Conservation (phyloP, 805 yeast species). For the Yarrowia deformans region DNA sequence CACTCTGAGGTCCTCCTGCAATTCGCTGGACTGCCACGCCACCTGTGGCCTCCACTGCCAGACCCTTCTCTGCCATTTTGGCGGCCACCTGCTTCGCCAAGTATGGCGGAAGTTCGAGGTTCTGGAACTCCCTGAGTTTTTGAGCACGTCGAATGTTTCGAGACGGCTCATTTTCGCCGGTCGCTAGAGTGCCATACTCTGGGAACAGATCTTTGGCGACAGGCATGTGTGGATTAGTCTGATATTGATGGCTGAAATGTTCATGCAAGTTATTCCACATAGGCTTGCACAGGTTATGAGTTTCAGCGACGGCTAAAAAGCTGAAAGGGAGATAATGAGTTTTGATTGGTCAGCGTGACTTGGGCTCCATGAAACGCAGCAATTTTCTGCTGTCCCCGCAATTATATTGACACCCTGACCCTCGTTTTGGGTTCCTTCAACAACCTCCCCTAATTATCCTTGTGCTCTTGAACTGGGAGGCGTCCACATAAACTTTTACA, state of each 20-base stretch:
- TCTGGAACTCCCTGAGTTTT: conserved; percentile 32
- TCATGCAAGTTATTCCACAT: conserved; percentile 15
- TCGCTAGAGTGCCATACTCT: conserved; percentile 29
- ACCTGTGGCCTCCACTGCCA: conserved; percentile 32
- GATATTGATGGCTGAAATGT: conserved; percentile 10
- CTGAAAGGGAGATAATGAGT: neutral
- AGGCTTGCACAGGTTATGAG: conserved; percentile 23
- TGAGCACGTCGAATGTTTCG: conserved; percentile 26
- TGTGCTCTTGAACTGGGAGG: conserved; percentile 39
- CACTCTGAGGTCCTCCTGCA: conserved; percentile 17
- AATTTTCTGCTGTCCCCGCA: too few relatives aligned
- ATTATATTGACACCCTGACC: neutral
- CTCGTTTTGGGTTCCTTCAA: neutral
- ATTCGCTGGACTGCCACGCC: conserved; percentile 29
- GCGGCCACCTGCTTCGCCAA: conserved; percentile 38
- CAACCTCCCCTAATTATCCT: neutral
- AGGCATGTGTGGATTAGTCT: conserved; percentile 10
- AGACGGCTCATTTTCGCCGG: conserved; percentile 23
- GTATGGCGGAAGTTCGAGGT: conserved; percentile 37
- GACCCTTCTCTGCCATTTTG: conserved; percentile 39
- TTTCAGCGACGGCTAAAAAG: neutral
- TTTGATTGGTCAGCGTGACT: neutral
- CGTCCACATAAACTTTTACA: conserved; percentile 37
- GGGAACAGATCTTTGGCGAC: conserved; percentile 25
- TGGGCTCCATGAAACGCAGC: too few relatives aligned